These are phyloP conservation scores for Entrophospora sp. DNA, from an alignment of 192 early-diverging fungal species.

Conservation along the genomic window DNA sequence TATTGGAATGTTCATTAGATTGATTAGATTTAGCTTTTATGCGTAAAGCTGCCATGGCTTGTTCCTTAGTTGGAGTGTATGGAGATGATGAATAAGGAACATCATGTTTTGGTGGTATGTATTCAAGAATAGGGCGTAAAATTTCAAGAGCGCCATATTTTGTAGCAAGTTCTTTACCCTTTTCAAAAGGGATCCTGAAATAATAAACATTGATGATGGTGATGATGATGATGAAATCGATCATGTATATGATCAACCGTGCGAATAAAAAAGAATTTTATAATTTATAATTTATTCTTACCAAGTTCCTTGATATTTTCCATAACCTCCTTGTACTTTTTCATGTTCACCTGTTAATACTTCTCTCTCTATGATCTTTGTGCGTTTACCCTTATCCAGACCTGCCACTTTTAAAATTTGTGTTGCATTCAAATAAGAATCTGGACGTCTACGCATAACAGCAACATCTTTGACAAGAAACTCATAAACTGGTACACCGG, in stretches of 20 bases:
- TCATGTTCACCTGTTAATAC: conserved; percentile 75
- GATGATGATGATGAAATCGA: background rate
- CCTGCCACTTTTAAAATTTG: conserved; percentile 89
- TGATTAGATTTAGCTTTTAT: background rate
- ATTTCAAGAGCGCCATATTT: conserved; percentile 67
- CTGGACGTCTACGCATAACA: conserved; percentile 72
- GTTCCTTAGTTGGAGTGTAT: conserved; percentile 39
- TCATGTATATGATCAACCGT: background rate
- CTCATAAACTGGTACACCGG: conserved; percentile 73
- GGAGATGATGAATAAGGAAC: conserved; percentile 13
- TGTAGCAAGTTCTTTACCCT: conserved; percentile 73
- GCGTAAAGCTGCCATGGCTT: conserved; percentile 22
- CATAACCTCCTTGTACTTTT: conserved; percentile 94
- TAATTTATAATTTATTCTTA: conserved; percentile 29
- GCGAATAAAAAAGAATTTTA: background rate
- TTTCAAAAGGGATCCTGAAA: conserved; percentile 74
- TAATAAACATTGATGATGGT: background rate
- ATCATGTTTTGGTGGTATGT: conserved; percentile 52
- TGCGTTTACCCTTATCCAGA: conserved; percentile 75
- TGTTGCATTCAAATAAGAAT: conserved; percentile 82
- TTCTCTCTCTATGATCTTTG: conserved; percentile 84
- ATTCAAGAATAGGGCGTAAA: conserved; percentile 73
- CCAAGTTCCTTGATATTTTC: conserved; percentile 91
- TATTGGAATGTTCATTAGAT: background rate
- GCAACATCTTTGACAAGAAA: conserved; percentile 59